Evolutionary conservation across 1,139 yeast species (phyloP), one percentile per base, ranked within the genome.

Genomic region (Starmera stellimalicola): DNA sequence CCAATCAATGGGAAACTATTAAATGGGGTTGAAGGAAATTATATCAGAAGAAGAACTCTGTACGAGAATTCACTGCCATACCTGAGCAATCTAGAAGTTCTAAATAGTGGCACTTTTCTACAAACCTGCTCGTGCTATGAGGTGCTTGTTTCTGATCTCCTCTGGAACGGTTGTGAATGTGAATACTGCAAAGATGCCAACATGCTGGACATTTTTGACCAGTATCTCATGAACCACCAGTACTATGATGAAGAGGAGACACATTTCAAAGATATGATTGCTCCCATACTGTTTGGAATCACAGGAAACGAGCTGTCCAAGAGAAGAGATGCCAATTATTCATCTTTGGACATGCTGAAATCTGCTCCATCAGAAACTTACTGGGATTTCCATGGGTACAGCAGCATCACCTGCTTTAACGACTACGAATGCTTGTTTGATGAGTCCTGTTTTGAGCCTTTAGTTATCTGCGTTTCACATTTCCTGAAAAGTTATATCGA

Each of bases 131-230:
- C 84, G 1, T 70, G 83, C 39, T 81, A 79, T 51, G 91, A 80
- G 43, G 77, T 76, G 37, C 55, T 78, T 7, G 73, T 77, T 55
- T 77, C 82, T 36, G 79, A 77, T 40, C 43, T 80, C 34, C 52
- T 81, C 27, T 81, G 88, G 87, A 80, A 78, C 50, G 88, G 88
- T 0, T 80, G 91, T 52, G 67, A 66, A 35, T 80, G 93, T 50
- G 40, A 43, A 0, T 70, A 66, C 41, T 80, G 93, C 47, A 47
- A 48, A 3, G 34, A 24, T 52, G 8, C 56, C 25, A 14, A 14
- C 12, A 67, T 66, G 34, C 54, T 80, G 18, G 65, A 64, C 0
- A 42, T 65, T 10, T 59, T 76, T 32, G 93, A 81, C 44, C 62
- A 68, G 15, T 78, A 64, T 42, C 51, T 79, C 34, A 65, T 77